Base-by-base conservation (phyloP, 139 green algal genomes). In the Limnomonas spitsbergensis region DNA sequence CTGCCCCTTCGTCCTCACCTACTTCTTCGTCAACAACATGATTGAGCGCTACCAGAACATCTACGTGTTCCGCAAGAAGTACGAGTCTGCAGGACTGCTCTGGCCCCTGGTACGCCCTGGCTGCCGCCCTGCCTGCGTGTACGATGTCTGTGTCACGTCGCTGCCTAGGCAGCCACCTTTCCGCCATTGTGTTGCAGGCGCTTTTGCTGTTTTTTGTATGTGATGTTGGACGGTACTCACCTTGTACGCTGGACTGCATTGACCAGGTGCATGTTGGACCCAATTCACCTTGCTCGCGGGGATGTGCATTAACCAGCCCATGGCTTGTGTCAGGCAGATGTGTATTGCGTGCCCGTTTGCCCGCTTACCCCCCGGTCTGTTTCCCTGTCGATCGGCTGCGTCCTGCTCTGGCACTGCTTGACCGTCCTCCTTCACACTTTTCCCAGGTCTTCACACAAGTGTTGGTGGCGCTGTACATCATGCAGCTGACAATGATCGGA, bases 401-500 rank as follows among this genome's bases (percentile, higher is more conserved):
- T n/a, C n/a, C n/a, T n/a, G n/a, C n/a, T n/a, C n/a, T n/a, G n/a
- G n/a, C n/a, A n/a, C n/a, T 6, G 54, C 42, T 27, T 54, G 7
- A 54, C 42, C 42, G 42, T 54, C 42, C 42, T 54, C 6, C 42
- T 54, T 54, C 42, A 6, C 42, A 54, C 42, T n/a, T n/a, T 32
- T 32, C 36, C 29, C 68, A 74, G 68, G 34, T 74, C 4, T 42
- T 79, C 54, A 73, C 56, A 34, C 53, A 66, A 9, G n/a, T 73
- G 27, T 32, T 91, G 73, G 66, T 73, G 1, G 86, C 78, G 2
- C 61, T 93, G 38, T 80, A 93, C 73, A 85, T 92, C 78, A 89
- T 93, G 74, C 90, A 94, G 78, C 54, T 92, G 26, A 82, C 90
- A 35, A 91, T 90, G 86, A 73, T 91, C 7, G 84, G 76, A 2